Evolutionary conservation across 2,329 filamentous ascomycete genomes (phyloP), one percentile per base, ranked within the genome.

Genomic region (Xylariaceae sp.): DNA sequence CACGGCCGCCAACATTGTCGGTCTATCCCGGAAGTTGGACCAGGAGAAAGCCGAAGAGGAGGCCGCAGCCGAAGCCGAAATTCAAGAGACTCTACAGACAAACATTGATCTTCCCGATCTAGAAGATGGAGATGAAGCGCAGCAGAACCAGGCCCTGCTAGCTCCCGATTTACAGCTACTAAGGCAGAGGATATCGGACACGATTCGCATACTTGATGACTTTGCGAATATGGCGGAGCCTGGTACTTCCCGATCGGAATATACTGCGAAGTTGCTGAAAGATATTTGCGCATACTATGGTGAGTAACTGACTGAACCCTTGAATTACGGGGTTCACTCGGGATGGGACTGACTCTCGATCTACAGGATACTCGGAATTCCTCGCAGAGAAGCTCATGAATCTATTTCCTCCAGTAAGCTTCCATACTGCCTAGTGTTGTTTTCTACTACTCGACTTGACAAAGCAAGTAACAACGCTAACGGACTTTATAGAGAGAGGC

Each of bases 221-320:
- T 93, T 98, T 73, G 82, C 88, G 59, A 92, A 91, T 45, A 80
- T 97, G 11, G 85, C 87, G 21, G 90, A 96, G 73, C 84, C 89
- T 34, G 89, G 88, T 26, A 87, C 91, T 65, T 96, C 91, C 54
- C 86, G 95, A 67, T 85, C 89, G 48, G 95, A 98, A 71, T 98
- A 99, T 75, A 92, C 90, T 12, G 81, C 86, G 19, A 90, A 96
- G 74, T 81, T 99, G 53, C 77, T 98, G 60, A 90, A 92, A 76
- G 95, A 99, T 70, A 90, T 98, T 57, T 97, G 92, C 78, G 86
- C 89, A 53, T 99, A 99, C 81, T 99, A 99, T 73, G 93, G 94
- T 59, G 33, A 37, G 58, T 39, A 6, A 44, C 37, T 21, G 11
- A n/a, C 19, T 17, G 19, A 2, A 34, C 6, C 14, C 9, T 19